phyloP scores from a whole-genome alignment of 2,329 filamentous ascomycete species.

The Hymenotorrendiella dingleyae region DNA sequence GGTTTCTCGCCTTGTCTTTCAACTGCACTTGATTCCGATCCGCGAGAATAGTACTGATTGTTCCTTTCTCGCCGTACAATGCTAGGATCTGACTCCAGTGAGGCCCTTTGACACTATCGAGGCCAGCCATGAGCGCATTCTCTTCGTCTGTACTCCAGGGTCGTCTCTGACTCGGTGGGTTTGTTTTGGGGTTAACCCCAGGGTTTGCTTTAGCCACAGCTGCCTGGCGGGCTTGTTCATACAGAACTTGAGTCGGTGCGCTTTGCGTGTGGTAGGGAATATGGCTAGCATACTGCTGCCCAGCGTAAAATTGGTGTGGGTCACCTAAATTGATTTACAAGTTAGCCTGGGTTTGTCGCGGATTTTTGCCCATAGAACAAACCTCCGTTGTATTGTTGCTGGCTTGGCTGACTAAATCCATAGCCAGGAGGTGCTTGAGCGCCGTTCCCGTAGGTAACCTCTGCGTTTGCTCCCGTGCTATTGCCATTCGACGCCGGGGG shows the following conservation, averaged over 20 bases:
- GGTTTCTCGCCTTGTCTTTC: slow-evolving; percentile 85
- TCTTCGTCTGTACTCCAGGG: slow-evolving; percentile 89
- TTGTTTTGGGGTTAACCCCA: slow-evolving; percentile 41
- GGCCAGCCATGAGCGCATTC: slow-evolving; percentile 79
- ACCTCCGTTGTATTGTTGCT: slow-evolving; percentile 16
- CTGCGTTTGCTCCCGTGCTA: too few species aligned
- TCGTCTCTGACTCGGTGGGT: slow-evolving; percentile 53
- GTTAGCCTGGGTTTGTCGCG: too few species aligned
- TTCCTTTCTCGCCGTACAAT: slow-evolving; percentile 74
- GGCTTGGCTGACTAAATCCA: too few species aligned
- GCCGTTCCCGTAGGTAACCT: too few species aligned
- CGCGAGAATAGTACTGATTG: slow-evolving; percentile 75
- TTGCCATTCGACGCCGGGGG: too few species aligned
- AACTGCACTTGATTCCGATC: slow-evolving; percentile 87
- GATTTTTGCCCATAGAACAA: slow-evolving; percentile 2
- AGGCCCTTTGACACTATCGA: slow-evolving; percentile 83
- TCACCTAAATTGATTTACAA: neutral
- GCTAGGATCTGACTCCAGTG: slow-evolving; percentile 91
- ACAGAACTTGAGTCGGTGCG: slow-evolving; percentile 48
- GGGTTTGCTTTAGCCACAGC: slow-evolving; percentile 50
- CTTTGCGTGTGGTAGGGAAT: slow-evolving; percentile 31
- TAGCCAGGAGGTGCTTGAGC: too few species aligned
- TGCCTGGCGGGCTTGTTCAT: slow-evolving; percentile 50
- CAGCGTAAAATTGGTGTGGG: too few species aligned
- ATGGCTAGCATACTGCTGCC: too few species aligned